Conservation (phyloP, 768 basidiomycete species). For the Leccinum olivaceopallidum region DNA sequence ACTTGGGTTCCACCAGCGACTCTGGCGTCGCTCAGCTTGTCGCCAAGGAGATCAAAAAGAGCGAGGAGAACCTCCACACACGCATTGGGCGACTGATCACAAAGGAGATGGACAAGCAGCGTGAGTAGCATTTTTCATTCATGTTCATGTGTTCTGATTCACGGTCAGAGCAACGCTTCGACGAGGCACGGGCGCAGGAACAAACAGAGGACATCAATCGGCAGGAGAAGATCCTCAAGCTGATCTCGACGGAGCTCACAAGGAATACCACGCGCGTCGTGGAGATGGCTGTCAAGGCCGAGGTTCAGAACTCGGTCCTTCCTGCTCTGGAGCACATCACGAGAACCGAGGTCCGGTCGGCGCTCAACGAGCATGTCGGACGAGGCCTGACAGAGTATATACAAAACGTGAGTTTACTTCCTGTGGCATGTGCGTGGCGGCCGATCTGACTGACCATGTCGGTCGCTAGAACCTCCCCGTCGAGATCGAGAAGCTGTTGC, state of each 20-base stretch:
- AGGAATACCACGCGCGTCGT: slow-evolving; percentile 88
- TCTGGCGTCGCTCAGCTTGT: slow-evolving; percentile 58
- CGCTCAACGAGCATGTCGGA: slow-evolving; percentile 76
- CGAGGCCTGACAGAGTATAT: slow-evolving; percentile 71
- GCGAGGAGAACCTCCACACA: slow-evolving; percentile 76
- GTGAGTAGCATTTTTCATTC: slow-evolving; percentile 44
- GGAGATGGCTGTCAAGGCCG: slow-evolving; percentile 83
- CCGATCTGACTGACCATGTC: slow-evolving; percentile 11
- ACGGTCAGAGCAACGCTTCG: slow-evolving; percentile 75
- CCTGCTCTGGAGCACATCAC: slow-evolving; percentile 84
- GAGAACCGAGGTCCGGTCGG: slow-evolving; percentile 75
- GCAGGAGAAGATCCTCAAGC: slow-evolving; percentile 86
- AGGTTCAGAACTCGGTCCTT: slow-evolving; percentile 81
- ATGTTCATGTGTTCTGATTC: slow-evolving; percentile 7
- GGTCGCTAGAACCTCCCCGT: slow-evolving; percentile 61
- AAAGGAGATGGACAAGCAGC: slow-evolving; percentile 90
- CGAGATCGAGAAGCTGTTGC: slow-evolving; percentile 77
- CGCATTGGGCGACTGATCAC: slow-evolving; percentile 77
- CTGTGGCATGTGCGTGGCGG: background rate
- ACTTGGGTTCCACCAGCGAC: slow-evolving; percentile 44
- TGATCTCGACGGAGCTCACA: slow-evolving; percentile 84
- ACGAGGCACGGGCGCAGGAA: slow-evolving; percentile 76
- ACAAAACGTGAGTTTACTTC: slow-evolving; percentile 53
- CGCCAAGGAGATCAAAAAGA: slow-evolving; percentile 77
- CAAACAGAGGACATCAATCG: slow-evolving; percentile 80